Evolutionary conservation across 805 yeast species (phyloP), one percentile per base, ranked within the genome.

Genomic region (Suhomyces sp.): DNA sequence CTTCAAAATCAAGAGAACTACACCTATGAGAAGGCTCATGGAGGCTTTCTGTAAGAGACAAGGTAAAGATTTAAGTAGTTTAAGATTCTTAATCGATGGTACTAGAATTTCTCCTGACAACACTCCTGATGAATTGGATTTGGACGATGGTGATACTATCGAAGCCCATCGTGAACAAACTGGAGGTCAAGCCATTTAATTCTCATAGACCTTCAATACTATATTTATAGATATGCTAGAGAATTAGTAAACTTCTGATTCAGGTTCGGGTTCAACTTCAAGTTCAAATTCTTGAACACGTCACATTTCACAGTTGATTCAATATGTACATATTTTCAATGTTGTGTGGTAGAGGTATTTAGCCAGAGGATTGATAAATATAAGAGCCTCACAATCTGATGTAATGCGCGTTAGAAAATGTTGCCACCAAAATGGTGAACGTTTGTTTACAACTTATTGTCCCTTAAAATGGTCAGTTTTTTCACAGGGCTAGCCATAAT

Each of bases 21-120:
- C 99, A 4, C 96, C 93, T 46, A 81, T 94, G 78, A 88, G 83
- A 71, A 88, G 97, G 75, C 84, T 94, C 63, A 93, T 94, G 91
- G 98, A 93, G 65, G 97, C 97, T 10, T 94, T 93, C 70, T 96
- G 98, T 69, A 92, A 92, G 75, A 88, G 99, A 78, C 97, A 93
- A 66, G 98, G 98, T 43, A 93, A 93, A 69, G 84, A 87, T 57
- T 74, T 87, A 65, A 83, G 81, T 60, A 83, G 93, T 48, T 76
- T 94, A 68, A 84, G 98, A 70, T 94, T 94, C 69, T 77, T 94
- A 64, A 86, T 86, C 66, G 99, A 94, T 59, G 99, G 99, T 57
- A 87, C 90, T 60, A 84, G 98, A 66, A 85, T 94, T 54, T 79
- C 81, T 57, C 87, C 92, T 8, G 92, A 87, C 53, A 90, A 89